A percentile compares a stretch with the other conserved stretches of the same genome.
Conservation (phyloP, 2,329 filamentous ascomycete genomes). For the Metarhizium anisopliae region DNA sequence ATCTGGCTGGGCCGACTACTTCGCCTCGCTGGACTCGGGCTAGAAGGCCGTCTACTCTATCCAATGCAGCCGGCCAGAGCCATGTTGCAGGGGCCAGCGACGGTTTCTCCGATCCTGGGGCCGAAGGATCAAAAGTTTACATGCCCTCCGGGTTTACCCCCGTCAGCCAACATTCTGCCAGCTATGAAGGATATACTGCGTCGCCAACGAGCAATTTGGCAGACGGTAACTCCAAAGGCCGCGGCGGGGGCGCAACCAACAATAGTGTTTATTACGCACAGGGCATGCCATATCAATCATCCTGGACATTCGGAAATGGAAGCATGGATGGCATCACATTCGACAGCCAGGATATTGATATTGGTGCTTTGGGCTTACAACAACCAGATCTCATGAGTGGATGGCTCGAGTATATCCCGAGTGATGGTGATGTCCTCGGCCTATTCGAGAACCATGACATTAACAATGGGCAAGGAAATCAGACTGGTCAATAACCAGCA, state of each 20-base stretch:
- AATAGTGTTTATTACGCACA: constrained; percentile 18
- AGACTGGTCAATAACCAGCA: background rate
- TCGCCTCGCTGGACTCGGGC: constrained; percentile 25
- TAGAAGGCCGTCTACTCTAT: constrained; percentile 16
- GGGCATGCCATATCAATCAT: constrained; percentile 18
- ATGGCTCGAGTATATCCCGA: constrained; percentile 67
- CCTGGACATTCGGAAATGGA: constrained; percentile 22
- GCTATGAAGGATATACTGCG: constrained; percentile 32
- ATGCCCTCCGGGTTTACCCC: constrained; percentile 28
- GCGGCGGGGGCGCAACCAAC: background rate
- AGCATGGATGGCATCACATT: constrained; percentile 54
- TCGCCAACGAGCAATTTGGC: constrained; percentile 34
- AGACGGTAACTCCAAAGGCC: constrained; percentile 15
- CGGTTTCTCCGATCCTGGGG: constrained; percentile 11
- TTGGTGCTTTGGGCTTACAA: constrained; percentile 51
- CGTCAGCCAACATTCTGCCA: constrained; percentile 30
- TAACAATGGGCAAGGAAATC: constrained; percentile 12
- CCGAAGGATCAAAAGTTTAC: constrained; percentile 26
- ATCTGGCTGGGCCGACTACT: constrained; percentile 37
- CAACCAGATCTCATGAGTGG: constrained; percentile 57
- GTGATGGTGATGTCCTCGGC: constrained; percentile 54
- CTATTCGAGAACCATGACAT: constrained; percentile 37
- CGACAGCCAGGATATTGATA: constrained; percentile 69
- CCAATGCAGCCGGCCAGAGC: constrained; percentile 11
- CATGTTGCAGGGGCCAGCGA: constrained; percentile 22